These are phyloP conservation scores for Podaxis carcinomalis DNA, from an alignment of 768 basidiomycete genomes.

Conservation along the genomic window DNA sequence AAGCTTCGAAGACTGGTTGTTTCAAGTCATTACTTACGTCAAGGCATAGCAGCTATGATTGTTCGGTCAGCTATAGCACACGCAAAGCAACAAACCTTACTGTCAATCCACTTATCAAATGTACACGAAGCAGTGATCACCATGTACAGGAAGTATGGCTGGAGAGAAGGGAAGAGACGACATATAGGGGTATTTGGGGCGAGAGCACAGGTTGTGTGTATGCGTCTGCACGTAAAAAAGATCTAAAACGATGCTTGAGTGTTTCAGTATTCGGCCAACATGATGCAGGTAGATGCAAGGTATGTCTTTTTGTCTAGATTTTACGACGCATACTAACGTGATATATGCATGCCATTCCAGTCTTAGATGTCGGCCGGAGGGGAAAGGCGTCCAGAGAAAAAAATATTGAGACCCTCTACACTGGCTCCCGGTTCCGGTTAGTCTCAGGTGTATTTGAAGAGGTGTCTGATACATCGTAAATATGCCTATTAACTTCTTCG, in stretches of 20 bases:
- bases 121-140: slow-evolving; percentile 14
- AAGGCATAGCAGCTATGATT: slow-evolving; percentile 15
- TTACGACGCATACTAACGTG: too few relatives aligned
- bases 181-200: background rate
- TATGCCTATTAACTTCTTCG: too few relatives aligned
- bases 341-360: too few relatives aligned
- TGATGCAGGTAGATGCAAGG: too few relatives aligned
- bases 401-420: too few relatives aligned
- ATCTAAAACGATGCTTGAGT: too few relatives aligned
- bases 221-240: background rate
- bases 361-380: too few relatives aligned
- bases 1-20: slow-evolving; percentile 20
- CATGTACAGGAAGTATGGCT: slow-evolving; percentile 20
- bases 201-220: background rate
- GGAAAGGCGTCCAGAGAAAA: background rate
- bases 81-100: slow-evolving; percentile 5
- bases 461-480: too few relatives aligned
- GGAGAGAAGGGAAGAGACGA: slow-evolving; percentile 5
- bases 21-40: slow-evolving; percentile 13
- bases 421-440: too few relatives aligned
- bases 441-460: too few relatives aligned
- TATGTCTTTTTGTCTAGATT: too few relatives aligned
- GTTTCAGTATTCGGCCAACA: too few relatives aligned
- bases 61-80: slow-evolving; percentile 12
- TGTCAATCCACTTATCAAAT: slow-evolving; percentile 15